Base-by-base conservation (phyloP, 306 rosid species). In the Pterocarpus santalinus region DNA sequence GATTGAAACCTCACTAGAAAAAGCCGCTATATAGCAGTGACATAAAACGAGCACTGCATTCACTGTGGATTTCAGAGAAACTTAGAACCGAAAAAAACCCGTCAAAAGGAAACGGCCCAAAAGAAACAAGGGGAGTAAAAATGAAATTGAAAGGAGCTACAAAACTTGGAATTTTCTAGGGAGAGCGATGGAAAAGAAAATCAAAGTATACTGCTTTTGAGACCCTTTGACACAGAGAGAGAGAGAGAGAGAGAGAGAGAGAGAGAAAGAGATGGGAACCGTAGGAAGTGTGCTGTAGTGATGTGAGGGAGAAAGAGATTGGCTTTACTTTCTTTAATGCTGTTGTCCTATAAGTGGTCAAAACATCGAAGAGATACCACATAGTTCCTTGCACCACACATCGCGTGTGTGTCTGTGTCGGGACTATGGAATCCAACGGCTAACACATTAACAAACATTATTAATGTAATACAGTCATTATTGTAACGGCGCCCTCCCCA, bases 131-230 rank as follows among this genome's bases (percentile, higher is more conserved):
- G 73, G 61, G 56, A 17, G 70, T n/a, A 47, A 71, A 38, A 28
- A 58, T 22, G 13, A 36, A 64, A 65, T 32, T 22, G 56, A 44
- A 78, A 68, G 58, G 65, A 11, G 82, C 53, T 44, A 12, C 44
- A 39, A 75, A 81, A 34, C 22, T 62, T 2, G 76, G 66, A 74
- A 22, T 52, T 76, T 14, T 77, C 36, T 41, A 67, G 82, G 69
- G 43, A 49, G 87, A 32, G 76, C 16, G 86, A 74, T 61, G 30
- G 69, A 76, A 69, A 80, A 53, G 77, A 71, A 78, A 83, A 84
- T 65, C 16, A 82, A 79, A 81, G 78, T 15, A 72, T 15, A 83
- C 87, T 71, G 43, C 90, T 88, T 90, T 87, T 83, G 89, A 85
- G 85, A 82, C 13, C 73, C 34, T 62, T 15, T 11, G 52, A 8